A percentile compares a stretch with the other conserved stretches of the same genome.
phyloP scores from a whole-genome alignment of 2,329 filamentous ascomycete genomes.

The Zasmidium citrigriseum region DNA sequence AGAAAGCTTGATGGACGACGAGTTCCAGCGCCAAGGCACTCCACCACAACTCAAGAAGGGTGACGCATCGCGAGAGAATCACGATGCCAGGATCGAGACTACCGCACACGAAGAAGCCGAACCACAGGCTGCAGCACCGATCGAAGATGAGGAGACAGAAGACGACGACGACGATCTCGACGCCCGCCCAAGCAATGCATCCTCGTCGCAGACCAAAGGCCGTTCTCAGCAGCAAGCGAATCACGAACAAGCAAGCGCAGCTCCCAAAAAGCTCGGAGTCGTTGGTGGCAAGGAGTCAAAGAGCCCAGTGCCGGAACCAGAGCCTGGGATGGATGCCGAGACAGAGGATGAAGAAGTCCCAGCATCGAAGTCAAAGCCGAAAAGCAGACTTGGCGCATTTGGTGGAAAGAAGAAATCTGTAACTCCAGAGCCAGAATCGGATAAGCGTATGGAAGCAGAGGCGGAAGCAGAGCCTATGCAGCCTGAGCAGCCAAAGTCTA shows the following conservation, averaged over 20 bases:
- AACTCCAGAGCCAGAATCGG: background rate
- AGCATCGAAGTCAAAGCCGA: slow-evolving; percentile 8
- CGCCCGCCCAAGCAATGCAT: slow-evolving; percentile 23
- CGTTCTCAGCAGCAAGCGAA: slow-evolving; percentile 12
- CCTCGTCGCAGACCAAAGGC: slow-evolving; percentile 5
- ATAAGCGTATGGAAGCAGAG: background rate
- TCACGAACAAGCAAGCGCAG: slow-evolving; percentile 1
- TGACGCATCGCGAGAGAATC: background rate
- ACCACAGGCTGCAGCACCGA: background rate
- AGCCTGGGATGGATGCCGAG: background rate
- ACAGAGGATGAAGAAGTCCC: background rate
- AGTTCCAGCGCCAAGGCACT: slow-evolving; percentile 29
- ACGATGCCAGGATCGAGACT: slow-evolving; percentile 27
- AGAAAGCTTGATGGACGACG: slow-evolving; percentile 17
- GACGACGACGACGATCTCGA: slow-evolving; percentile 44
- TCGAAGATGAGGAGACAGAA: slow-evolving; percentile 35
- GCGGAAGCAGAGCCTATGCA: background rate
- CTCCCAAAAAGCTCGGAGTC: slow-evolving; percentile 2
- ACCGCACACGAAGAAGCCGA: slow-evolving; percentile 34
- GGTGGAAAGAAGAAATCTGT: slow-evolving; percentile 19
- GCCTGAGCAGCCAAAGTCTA: background rate
- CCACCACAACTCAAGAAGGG: slow-evolving; percentile 22
- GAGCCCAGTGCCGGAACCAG: background rate
- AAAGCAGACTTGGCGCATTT: slow-evolving; percentile 22
- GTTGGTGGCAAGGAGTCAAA: slow-evolving; percentile 17